Evolutionary conservation across 306 rosid species (phyloP), one percentile per base, ranked within the genome.

Genomic region (Oemleria cerasiformis): DNA sequence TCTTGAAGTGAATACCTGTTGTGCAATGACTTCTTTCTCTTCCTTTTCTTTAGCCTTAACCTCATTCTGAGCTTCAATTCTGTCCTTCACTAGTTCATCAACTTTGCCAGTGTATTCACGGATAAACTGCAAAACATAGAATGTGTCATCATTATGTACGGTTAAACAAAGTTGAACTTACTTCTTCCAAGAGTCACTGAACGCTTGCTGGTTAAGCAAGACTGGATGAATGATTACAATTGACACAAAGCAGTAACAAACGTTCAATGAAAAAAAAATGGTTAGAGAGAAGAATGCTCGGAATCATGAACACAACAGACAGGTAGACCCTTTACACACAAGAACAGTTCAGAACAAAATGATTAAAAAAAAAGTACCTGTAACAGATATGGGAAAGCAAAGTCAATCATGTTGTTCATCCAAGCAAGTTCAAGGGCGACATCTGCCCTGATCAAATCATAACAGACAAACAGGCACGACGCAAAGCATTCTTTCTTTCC

Each of bases 401-500:
- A 95, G 81, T 91, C 99, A 30, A 89, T 83, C 89, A 95, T 95
- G 62, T 91, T 95, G 85, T 95, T 86, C 86, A 86, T 75, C 99
- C 99, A 95, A 36, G 99, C 97, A 73, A 91, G 96, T 71, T 95
- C 99, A 60, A 95, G 92, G 50, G 85, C 96, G 70, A 92, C 68
- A 36, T 95, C 99, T 1, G 89, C 84, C 71, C 97, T 89, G 60
- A 95, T 88, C 73, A 95, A 80, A 83, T 95, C 99, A 36, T 95
- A 95, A 70, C 99, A 91, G 71, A 95, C 99, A 80, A 91, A 95
- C 79, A 95, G 92, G 77, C 99, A 91, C 11, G 99, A 89, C 15
- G 99, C 99, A 73, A 89, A 91, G 85, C 97, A 95, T 80, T 95
- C 99, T 83, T 95, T 95, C 96, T 91, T 95, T 81, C 96, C 97